Evolutionary conservation across 2,329 filamentous ascomycete genomes (phyloP), one percentile per base, ranked within the genome.

Genomic region (Microsporum canis): DNA sequence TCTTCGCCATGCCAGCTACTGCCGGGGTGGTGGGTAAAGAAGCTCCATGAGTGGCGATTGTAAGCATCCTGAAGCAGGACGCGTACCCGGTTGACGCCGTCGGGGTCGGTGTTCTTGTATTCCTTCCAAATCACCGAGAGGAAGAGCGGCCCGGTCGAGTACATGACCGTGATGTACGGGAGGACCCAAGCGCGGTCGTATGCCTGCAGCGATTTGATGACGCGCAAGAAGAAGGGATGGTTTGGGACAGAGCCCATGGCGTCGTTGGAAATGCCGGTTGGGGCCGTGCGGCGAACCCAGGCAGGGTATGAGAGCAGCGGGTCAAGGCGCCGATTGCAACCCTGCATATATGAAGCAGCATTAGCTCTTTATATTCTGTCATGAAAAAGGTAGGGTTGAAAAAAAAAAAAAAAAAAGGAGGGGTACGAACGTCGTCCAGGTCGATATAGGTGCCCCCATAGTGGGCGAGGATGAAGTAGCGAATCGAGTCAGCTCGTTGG

Each of bases 381-480:
- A n/a, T 6, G 39, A 23, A 56, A 43, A 33, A 59, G 7, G 5
- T 43, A 7, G 27, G 27, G 45, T 8, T 31, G 4, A 27, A 23
- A 17, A 5, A 8, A 23, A 23, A 27, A 7, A 31, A 8, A 17
- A 27, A 36, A 7, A 34, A 63, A 55, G 23, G 53, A 57, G 5
- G 23, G 36, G 41, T 47, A 47, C 81, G 51, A 72, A 82, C 81
- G 72, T 85, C 85, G 72, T 94, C 88, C 56, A 92, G 76, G 69
- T 94, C 88, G 66, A 92, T 84, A 73, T 92, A 92, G 61, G 90
- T 85, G 45, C 89, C 89, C 60, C 89, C 89, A 70, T 84, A 91
- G 72, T 89, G 83, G 59, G 85, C 80, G 36, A 94, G 79, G 23
- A 91, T 80, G 70, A 92, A 91, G 75, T 92, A 92, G 58, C 88